A percentile compares a stretch with the other conserved stretches of the same genome.
These are phyloP conservation scores for Yamadazyma epiphylla DNA, from an alignment of 1,139 yeast genomes.

Conservation along the genomic window DNA sequence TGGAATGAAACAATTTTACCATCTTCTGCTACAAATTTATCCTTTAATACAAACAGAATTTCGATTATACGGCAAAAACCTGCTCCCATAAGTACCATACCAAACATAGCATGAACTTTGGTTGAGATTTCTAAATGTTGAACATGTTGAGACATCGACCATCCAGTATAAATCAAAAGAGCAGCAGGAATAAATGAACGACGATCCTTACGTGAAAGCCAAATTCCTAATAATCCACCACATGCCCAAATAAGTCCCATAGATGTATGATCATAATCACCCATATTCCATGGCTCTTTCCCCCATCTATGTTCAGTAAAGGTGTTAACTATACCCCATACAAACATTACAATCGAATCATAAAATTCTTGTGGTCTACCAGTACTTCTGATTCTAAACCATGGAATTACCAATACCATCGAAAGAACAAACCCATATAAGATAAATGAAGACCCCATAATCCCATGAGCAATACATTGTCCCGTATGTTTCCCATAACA, in stretches of 20 bases:
- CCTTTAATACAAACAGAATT: slow-evolving; percentile 64
- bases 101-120: slow-evolving; percentile 83
- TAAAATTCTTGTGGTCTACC: slow-evolving; percentile 77
- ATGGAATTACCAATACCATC: slow-evolving; percentile 65
- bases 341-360: slow-evolving; percentile 74
- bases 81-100: slow-evolving; percentile 72
- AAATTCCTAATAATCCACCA: slow-evolving; percentile 83
- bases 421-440: slow-evolving; percentile 70
- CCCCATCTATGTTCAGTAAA: slow-evolving; percentile 98
- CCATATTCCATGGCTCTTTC: slow-evolving; percentile 77
- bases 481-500: slow-evolving; percentile 71
- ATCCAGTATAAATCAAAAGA: slow-evolving; percentile 82
- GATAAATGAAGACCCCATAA: slow-evolving; percentile 89
- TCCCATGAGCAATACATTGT: slow-evolving; percentile 94
- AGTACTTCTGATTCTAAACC: slow-evolving; percentile 45
- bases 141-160: slow-evolving; percentile 87
- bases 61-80: slow-evolving; percentile 75
- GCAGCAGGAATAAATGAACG: slow-evolving; percentile 80
- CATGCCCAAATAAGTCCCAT: slow-evolving; percentile 98
- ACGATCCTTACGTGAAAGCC: slow-evolving; percentile 52
- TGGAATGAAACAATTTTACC: slow-evolving; percentile 68
- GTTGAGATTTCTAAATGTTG: slow-evolving; percentile 76
- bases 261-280: slow-evolving; percentile 89
- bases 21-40: slow-evolving; percentile 42
- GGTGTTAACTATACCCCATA: slow-evolving; percentile 91